Base-by-base conservation (phyloP, 2,329 filamentous ascomycete genomes). In the Fusarium camptoceras region DNA sequence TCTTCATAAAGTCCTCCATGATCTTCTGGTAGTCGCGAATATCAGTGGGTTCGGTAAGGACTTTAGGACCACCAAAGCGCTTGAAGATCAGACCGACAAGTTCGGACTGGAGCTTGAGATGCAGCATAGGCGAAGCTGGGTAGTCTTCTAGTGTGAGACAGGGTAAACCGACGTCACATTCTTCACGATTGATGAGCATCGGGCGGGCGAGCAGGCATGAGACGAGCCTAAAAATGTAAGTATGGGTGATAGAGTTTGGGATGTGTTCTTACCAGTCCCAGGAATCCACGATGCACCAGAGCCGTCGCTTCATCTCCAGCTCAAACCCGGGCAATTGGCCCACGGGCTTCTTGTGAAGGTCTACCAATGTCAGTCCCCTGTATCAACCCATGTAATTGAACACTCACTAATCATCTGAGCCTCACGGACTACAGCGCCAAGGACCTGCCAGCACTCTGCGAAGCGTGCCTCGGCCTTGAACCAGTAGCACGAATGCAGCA, bases 251-350 rank as follows among this genome's bases (percentile, higher is more conserved):
- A 3, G 3, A n/a, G 0, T 4, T 2, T 12, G 4, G 1, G 20
- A 7, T 2, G 2, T 11, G 2, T 6, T 5, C 55, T 34, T 24
- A 66, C 63, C 63, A 66, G 31, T 66, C 63, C 63, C 63, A 66
- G 1, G 63, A 66, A 44, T 66, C 63, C 3, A 66, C 62, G 8
- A 66, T 61, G 9, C 63, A 66, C 63, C 63, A 66, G 1, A 66
- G 18, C 6, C 63, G 55, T 8, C 55, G 43, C 24, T 66, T 66
- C 63, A 66, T 66, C 12, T 66, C 63, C 8, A 66, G 15, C 14
- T 66, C 63, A 15, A 66, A 66, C 0, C 62, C 63, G 1, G 55
- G 55, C 3, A 66, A 8, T 16, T 66, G 55, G 4, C 14, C 43
- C 6, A 22, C 7, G 0, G 62, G 62, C 8, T 50, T 66, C 4